Percentiles rank a stretch among this genome's conserved stretches.
Evolutionary conservation across 2,329 filamentous ascomycete species (phyloP).

Genomic region (Davidsoniella neocaledoniae): DNA sequence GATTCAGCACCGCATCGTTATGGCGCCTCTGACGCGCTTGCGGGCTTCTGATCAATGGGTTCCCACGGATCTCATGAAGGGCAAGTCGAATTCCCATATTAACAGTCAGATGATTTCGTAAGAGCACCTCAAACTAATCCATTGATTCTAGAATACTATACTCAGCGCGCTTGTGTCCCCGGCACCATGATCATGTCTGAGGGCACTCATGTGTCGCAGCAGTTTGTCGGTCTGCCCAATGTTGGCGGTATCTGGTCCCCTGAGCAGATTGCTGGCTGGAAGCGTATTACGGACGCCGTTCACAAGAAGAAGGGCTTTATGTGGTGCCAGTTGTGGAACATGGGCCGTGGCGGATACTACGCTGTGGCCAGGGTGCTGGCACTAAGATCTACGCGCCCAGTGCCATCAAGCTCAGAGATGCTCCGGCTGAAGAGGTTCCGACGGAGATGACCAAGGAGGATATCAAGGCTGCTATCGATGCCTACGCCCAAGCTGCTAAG

Average conservation of each 20-base stretch:
- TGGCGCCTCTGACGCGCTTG: conserved; percentile 42
- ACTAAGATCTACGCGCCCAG: conserved; percentile 8
- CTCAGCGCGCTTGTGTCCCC: conserved; percentile 25
- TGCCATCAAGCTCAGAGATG: conserved; percentile 21
- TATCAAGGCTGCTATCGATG: conserved; percentile 45
- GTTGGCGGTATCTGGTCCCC: conserved; percentile 41
- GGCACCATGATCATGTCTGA: conserved; percentile 29
- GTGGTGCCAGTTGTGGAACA: conserved; percentile 47
- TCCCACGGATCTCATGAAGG: conserved; percentile 21
- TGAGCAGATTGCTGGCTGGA: conserved; percentile 44
- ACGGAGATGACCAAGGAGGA: conserved; percentile 48
- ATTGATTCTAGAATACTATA: conserved; percentile 23
- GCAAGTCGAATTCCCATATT: background rate
- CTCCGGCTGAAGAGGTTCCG: conserved; percentile 35
- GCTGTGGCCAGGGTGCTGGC: conserved; percentile 16
- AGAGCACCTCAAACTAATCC: background rate
- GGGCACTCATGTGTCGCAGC: conserved; percentile 26
- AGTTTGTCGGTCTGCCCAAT: conserved; percentile 22
- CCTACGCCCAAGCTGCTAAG: conserved; percentile 38
- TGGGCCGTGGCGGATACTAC: conserved; percentile 40
- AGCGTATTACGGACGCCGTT: conserved; percentile 40
- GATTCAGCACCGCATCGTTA: conserved; percentile 29
- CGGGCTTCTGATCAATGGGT: conserved; percentile 26
- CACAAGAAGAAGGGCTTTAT: conserved; percentile 45
- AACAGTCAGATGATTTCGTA: background rate